Evolutionary conservation across 1,284 basidiomycete genomes (phyloP), one percentile per base, ranked within the genome.

Genomic region (Trametes hirsuta): DNA sequence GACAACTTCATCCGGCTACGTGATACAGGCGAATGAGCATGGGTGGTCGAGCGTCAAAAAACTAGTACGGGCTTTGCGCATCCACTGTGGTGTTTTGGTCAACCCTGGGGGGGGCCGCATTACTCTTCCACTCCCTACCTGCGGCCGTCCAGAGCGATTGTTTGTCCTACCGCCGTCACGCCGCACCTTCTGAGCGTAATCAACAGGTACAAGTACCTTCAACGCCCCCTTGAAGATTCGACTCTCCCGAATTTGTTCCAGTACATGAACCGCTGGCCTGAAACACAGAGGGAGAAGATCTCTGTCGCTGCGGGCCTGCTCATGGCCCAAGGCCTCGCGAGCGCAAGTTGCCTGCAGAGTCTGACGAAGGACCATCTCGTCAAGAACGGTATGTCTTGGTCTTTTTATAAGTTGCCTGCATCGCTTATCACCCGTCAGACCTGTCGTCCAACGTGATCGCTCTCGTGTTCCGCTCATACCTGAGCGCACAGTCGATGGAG

Each of bases 151-250:
- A 30, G 30, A 30, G 30, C 30, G 30, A 30, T 8, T 8, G 30
- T 30, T 30, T 30, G 30, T 30, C 30, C 30, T 30, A 30, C 22
- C 22, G 45, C 15, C 9, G 47, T 15, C 15, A 21, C 45, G 35
- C 55, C 25, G n/a, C 25, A 21, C 18, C 59, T 47, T 53, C 40
- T 65, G 42, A 63, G 46, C 10, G 24, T 21, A 15, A 46, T 8
- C 21, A 21, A 11, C 69, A 95, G 93, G 77, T 98, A 97, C 84
- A 98, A 98, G 76, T 98, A 98, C 82, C 91, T 98, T 68, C 96
- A 98, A 79, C 94, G 91, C 75, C 94, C 95, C 45, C 87, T 98
- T 50, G 96, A 98, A 77, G 90, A 90, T 73, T 85, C 82, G 44
- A 85, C 93, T 59, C 82, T 98, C 35, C 92, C 93, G 3, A 85